Base-by-base conservation (phyloP, 1,284 basidiomycete genomes). In the Microstroma glucosiphilum region DNA sequence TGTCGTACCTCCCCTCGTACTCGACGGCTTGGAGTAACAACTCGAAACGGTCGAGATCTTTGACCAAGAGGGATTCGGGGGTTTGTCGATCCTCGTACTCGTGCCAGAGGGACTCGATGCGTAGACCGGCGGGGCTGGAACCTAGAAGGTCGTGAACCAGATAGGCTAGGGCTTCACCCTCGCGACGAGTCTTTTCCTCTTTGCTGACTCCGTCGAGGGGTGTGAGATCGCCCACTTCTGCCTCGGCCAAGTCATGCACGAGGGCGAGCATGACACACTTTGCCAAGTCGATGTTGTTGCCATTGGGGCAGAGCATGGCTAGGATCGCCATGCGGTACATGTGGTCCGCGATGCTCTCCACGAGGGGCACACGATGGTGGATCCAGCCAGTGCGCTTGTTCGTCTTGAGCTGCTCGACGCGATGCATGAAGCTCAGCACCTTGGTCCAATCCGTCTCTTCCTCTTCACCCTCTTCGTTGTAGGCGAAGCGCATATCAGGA, bases 271-370 rank as follows among this genome's bases (percentile, higher is more conserved):
- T 87, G 9, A 91, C 88, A 65, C 90, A 92, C 83, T 89, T 94
- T 80, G 83, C 69, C 42, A 74, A 59, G 61, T 78, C 77, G 2
- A 82, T 59, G 19, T 54, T 19, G 6, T 54, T 25, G 26, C 70
- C 86, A 1, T 84, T 78, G 6, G 82, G 82, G 15, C 83, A 85
- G 68, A 92, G 88, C 85, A 96, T 88, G 0, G 91, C 88, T 54
- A 97, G 84, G 23, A 96, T 80, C 1, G 91, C 89, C 94, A 97
- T 97, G 60, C 94, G 85, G 79, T 96, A 94, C 93, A 96, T 96
- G 78, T 97, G 93, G 79, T 97, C 93, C 2, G 91, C 88, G 66
- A 96, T 94, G 41, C 67, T 93, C 60, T 81, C 78, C n/a, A 72
- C 69, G 17, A 58, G 30, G 2, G 69, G 63, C 0, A 79, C 68